phyloP scores from a whole-genome alignment of 2,329 filamentous ascomycete species.

The Diaporthe sp. region DNA sequence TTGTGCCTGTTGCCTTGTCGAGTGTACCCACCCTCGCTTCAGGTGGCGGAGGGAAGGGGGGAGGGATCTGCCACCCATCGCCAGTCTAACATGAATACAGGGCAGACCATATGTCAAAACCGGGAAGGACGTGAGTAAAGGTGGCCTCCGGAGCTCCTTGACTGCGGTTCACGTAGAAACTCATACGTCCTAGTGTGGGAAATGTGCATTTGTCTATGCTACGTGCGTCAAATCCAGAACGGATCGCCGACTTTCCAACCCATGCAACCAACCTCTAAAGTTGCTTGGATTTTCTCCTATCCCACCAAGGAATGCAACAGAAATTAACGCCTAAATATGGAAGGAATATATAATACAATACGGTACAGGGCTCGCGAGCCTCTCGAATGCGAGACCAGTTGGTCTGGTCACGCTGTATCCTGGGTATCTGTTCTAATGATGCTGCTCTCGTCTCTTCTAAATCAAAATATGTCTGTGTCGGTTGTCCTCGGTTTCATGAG shows the following conservation, averaged over 20 bases:
- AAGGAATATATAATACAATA: neutral
- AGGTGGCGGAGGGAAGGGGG: too few species aligned
- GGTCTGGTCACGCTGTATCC: neutral
- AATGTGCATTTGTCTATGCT: neutral
- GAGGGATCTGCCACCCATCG: too few species aligned
- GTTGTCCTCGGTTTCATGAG: too few species aligned
- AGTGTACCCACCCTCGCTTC: neutral
- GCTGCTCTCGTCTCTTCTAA: neutral
- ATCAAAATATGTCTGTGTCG: neutral
- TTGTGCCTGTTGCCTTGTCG: neutral
- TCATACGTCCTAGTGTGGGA: too few species aligned
- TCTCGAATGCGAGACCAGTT: neutral
- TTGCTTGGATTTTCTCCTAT: neutral
- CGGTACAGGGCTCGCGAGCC: neutral
- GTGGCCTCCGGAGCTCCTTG: neutral
- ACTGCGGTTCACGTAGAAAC: neutral
- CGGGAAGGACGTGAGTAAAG: neutral
- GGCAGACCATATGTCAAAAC: neutral
- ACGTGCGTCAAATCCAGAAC: neutral
- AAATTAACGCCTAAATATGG: neutral
- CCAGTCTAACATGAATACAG: too few species aligned
- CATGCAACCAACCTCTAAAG: neutral
- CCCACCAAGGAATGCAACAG: neutral
- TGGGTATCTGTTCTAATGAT: conserved; percentile 22
- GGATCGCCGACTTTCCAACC: neutral